Evolutionary conservation across 768 basidiomycete species (phyloP).

Genomic region (Collybiopsis confluens): DNA sequence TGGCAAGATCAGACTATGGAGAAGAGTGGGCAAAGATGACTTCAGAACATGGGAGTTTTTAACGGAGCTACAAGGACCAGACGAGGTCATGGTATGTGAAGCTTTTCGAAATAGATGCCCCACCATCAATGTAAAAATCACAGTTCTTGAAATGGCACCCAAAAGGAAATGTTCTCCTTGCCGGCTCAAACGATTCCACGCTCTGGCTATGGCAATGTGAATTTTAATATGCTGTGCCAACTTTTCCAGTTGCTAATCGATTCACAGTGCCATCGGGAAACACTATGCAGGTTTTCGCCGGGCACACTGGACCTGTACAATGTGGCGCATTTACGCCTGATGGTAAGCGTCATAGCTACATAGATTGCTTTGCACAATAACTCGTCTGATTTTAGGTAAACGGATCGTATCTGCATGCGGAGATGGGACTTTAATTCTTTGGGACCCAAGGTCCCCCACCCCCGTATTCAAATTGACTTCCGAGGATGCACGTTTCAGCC

Average conservation of each 20-base stretch:
- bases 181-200: slow-evolving; percentile 89
- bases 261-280: slow-evolving; percentile 86
- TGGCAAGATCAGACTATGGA: slow-evolving; percentile 89
- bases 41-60: slow-evolving; percentile 91
- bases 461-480: slow-evolving; percentile 80
- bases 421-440: slow-evolving; percentile 78
- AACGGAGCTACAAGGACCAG: slow-evolving; percentile 88
- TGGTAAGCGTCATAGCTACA: slow-evolving; percentile 37
- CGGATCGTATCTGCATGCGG: slow-evolving; percentile 83
- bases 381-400: slow-evolving; percentile 52
- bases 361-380: background rate
- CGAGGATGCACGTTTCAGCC: slow-evolving; percentile 66
- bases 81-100: slow-evolving; percentile 83
- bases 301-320: slow-evolving; percentile 79
- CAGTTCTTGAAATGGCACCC: slow-evolving; percentile 98
- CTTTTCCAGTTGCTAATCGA: background rate
- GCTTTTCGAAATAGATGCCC: background rate
- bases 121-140: background rate
- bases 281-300: slow-evolving; percentile 94
- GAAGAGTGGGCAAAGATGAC: slow-evolving; percentile 70
- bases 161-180: slow-evolving; percentile 81
- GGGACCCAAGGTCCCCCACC: slow-evolving; percentile 81
- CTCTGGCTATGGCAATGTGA: slow-evolving; percentile 97
- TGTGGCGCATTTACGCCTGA: slow-evolving; percentile 92
- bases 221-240: slow-evolving; percentile 21